Evolutionary conservation across 1,139 yeast genomes (phyloP).

Genomic region (Zygosaccharomyces pseudobailii): DNA sequence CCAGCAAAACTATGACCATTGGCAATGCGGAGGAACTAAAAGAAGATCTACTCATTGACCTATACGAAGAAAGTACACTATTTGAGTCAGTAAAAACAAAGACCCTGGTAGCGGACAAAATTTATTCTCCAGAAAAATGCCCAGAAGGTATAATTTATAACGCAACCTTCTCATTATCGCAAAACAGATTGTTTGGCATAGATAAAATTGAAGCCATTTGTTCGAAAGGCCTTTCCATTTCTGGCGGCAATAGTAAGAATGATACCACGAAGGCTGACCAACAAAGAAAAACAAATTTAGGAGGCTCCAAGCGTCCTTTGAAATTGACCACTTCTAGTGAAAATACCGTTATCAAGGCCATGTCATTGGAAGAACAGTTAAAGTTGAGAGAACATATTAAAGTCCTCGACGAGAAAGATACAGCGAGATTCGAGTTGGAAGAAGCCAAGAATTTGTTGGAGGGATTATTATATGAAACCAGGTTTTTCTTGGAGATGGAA

Average conservation of each 20-base stretch:
- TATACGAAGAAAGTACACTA: conserved; percentile 53
- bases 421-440: conserved; percentile 43
- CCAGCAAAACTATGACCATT: conserved; percentile 10
- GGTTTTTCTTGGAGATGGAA: conserved; percentile 49
- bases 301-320: conserved; percentile 16
- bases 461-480: conserved; percentile 51
- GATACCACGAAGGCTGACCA: conserved; percentile 3
- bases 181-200: conserved; percentile 48
- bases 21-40: conserved; percentile 19
- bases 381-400: conserved; percentile 26
- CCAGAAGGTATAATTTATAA: conserved; percentile 42
- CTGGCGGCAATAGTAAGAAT: conserved; percentile 10
- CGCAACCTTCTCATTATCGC: conserved; percentile 45
- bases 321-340: conserved; percentile 25
- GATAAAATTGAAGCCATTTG: conserved; percentile 43
- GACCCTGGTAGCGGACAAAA: conserved; percentile 29
- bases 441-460: conserved; percentile 53
- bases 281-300: not conserved
- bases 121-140: conserved; percentile 42
- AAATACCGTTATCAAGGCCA: conserved; percentile 44
- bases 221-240: conserved; percentile 13
- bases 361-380: conserved; percentile 41
- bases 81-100: conserved; percentile 38
- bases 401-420: conserved; percentile 39
- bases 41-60: conserved; percentile 40